Evolutionary conservation across 2,329 filamentous ascomycete genomes (phyloP).

Genomic region (Elsinoe perseae): DNA sequence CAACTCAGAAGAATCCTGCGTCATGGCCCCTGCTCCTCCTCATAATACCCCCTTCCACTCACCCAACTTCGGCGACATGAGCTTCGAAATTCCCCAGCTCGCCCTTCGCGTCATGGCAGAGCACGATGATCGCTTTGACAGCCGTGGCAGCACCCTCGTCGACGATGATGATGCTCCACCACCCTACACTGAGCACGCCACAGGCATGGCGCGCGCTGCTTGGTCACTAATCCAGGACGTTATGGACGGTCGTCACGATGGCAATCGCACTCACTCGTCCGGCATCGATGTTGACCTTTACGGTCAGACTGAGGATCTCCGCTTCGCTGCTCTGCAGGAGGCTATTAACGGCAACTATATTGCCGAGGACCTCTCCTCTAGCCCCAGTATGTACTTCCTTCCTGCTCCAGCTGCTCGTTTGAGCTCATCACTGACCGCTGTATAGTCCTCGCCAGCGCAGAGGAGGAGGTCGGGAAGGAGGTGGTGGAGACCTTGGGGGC

Average conservation of each 20-base stretch:
- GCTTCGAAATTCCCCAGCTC: background rate
- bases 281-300: background rate
- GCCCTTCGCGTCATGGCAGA: conserved; percentile 40
- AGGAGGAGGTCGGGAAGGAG: background rate
- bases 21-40: background rate
- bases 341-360: background rate
- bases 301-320: background rate
- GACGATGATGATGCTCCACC: background rate
- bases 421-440: background rate
- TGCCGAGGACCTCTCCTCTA: background rate
- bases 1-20: background rate
- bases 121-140: background rate
- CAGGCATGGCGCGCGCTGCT: background rate
- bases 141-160: background rate
- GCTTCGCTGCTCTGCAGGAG: background rate
- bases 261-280: background rate
- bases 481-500: background rate
- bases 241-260: background rate
- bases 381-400: background rate
- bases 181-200: background rate
- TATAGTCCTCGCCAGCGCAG: background rate
- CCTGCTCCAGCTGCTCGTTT: background rate
- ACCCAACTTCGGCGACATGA: background rate
- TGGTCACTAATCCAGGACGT: background rate
- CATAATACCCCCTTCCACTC: background rate